A percentile compares a stretch with the other conserved stretches of the same genome.
These are phyloP conservation scores for Fusarium mexicanum DNA, from an alignment of 2,329 filamentous ascomycete species.

Conservation along the genomic window DNA sequence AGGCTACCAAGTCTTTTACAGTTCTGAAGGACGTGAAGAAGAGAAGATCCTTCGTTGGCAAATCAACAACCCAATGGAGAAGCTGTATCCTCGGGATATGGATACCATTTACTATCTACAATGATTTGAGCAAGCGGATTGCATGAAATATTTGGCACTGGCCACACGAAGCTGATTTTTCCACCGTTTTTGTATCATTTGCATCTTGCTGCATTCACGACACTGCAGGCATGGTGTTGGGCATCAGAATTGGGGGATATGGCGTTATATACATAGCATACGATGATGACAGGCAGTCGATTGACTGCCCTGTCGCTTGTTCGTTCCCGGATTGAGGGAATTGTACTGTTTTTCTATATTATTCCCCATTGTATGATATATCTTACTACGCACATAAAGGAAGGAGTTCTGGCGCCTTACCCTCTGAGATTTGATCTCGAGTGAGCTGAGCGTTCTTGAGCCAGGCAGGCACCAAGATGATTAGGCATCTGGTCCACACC, in stretches of 20 bases:
- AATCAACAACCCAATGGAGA: constrained; percentile 49
- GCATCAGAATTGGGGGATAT: constrained; percentile 20
- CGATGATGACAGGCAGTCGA: constrained; percentile 14
- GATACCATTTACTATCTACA: constrained; percentile 49
- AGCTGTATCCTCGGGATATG: constrained; percentile 50
- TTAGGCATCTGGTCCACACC: constrained; percentile 18
- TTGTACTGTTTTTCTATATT: constrained; percentile 8
- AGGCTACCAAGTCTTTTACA: constrained; percentile 46
- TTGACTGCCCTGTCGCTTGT: constrained; percentile 7
- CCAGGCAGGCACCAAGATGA: constrained; percentile 12
- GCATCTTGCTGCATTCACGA: constrained; percentile 32
- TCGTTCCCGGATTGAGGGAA: constrained; percentile 17
- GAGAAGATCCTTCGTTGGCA: constrained; percentile 48
- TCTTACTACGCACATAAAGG: constrained; percentile 25
- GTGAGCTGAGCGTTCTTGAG: constrained; percentile 16
- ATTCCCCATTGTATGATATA: constrained; percentile 30
- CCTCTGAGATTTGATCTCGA: constrained; percentile 6
- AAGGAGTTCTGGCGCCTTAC: constrained; percentile 24
- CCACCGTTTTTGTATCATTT: constrained; percentile 6
- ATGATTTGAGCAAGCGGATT: constrained; percentile 32
- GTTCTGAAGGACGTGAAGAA: constrained; percentile 42
- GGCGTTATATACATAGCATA: constrained; percentile 30
- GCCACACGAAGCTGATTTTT: constrained; percentile 12
- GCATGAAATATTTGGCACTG: neutral
- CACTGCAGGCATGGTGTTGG: constrained; percentile 28